Evolutionary conservation across 352 stramenopile genomes (phyloP), one percentile per base, ranked within the genome.

Genomic region (Globisporangium perplexum): DNA sequence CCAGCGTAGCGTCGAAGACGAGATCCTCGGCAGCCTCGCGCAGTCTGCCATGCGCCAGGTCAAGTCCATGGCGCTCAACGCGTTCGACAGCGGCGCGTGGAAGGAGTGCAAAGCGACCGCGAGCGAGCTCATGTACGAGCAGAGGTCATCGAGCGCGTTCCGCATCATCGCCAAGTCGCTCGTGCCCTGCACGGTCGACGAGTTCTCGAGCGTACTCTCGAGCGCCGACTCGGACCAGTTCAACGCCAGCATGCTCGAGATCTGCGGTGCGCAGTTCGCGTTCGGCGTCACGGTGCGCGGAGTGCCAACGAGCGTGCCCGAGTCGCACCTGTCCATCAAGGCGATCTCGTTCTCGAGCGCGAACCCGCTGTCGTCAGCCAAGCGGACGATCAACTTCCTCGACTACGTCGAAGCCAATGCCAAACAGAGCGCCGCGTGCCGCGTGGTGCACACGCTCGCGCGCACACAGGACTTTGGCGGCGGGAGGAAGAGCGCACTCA

Each of bases 171-270:
- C 59, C 33, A 66, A 58, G 50, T 47, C 45, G 11, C 49, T 62
- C 28, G 22, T 70, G 28, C 53, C 59, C 14, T 67, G 63, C 50
- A 67, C 54, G 6, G 55, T 54, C 20, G 41, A 55, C 41, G 63
- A 70, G 47, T 15, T 70, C 41, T 52, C 48, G 2, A 42, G 59
- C 20, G 55, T 60, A 26, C 35, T 70, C 10, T 66, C 59, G 15
- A 35, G 41, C 24, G 55, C 56, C 23, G 44, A 67, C 50, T 54
- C 60, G 23, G 63, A 70, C 47, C 53, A 58, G 39, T 67, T 60
- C 53, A 70, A 70, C 53, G 59, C 63, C 20, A 65, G 53, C 28
- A 70, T 70, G 63, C 24, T 70, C 28, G 59, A 63, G 35, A 44
- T 70, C 26, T 59, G 60, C 22, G 63, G 63, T 6, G 8, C 35